These are phyloP conservation scores for Boletus subcaerulescens DNA, from an alignment of 768 basidiomycete genomes.

Conservation along the genomic window DNA sequence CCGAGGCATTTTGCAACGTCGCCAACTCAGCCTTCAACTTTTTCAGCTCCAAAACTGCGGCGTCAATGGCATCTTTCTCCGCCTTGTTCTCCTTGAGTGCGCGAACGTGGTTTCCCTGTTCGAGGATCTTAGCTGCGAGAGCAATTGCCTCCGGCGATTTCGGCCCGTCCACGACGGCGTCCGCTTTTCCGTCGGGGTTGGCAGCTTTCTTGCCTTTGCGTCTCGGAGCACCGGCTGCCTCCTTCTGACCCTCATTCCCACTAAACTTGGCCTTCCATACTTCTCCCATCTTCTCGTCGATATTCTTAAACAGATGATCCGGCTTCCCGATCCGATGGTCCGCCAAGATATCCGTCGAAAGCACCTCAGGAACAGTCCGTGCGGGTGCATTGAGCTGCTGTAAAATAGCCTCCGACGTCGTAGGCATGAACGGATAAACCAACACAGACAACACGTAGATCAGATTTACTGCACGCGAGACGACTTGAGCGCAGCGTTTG, in stretches of 20 bases:
- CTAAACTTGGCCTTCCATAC: slow-evolving; percentile 79
- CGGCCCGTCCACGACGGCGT: slow-evolving; percentile 43
- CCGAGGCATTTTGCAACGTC: slow-evolving; percentile 14
- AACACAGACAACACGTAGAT: slow-evolving; percentile 87
- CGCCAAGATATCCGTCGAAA: slow-evolving; percentile 79
- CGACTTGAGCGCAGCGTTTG: slow-evolving; percentile 83
- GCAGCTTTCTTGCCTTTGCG: slow-evolving; percentile 56
- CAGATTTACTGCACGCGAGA: slow-evolving; percentile 87
- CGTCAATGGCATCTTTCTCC: slow-evolving; percentile 43
- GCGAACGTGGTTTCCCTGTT: slow-evolving; percentile 74
- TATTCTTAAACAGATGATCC: slow-evolving; percentile 89
- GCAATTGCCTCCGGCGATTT: slow-evolving; percentile 72
- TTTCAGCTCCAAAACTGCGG: slow-evolving; percentile 63
- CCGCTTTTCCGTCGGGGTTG: slow-evolving; percentile 45
- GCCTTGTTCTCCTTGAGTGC: slow-evolving; percentile 52
- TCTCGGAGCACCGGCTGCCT: slow-evolving; percentile 42
- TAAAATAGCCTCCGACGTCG: slow-evolving; percentile 77
- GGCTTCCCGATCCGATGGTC: slow-evolving; percentile 86
- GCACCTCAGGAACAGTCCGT: slow-evolving; percentile 67
- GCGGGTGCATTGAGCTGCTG: slow-evolving; percentile 86
- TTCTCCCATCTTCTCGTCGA: slow-evolving; percentile 87
- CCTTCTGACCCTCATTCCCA: slow-evolving; percentile 49
- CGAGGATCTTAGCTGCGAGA: slow-evolving; percentile 70
- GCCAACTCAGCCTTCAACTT: slow-evolving; percentile 57
- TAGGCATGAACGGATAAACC: slow-evolving; percentile 95